Evolutionary conservation across 2,329 filamentous ascomycete genomes (phyloP), one percentile per base, ranked within the genome.

Genomic region (Paracoccidioides brasiliensis): DNA sequence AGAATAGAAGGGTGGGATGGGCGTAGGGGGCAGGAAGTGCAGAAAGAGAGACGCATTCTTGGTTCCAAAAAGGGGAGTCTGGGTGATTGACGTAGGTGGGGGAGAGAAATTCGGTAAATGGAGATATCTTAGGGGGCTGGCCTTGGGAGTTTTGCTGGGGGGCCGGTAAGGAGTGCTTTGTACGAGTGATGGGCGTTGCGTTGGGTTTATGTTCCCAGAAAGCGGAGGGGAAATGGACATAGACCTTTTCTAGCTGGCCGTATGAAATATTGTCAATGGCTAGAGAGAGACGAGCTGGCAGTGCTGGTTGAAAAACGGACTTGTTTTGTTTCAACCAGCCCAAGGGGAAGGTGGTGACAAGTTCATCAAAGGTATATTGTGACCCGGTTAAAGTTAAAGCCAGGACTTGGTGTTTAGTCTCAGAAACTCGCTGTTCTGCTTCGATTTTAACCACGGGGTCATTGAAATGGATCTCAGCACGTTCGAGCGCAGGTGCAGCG

Each of bases 1-100:
- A 95, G 77, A 95, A 95, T 32, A 95, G 79, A 3, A 95, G 77
- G 0, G 88, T 94, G 6, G 90, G 86, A 57, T 95, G 89, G 0
- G 84, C 78, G 52, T 74, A 76, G 1, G 72, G 64, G 0, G 65
- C 62, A 0, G 80, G 76, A 2, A 94, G 76, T 1, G 84, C 81
- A 44, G 85, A 83, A 28, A 95, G 78, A 56, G 91, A 90, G 56
- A 94, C 77, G 54, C 82, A 80, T 71, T 91, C 85, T 68, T 88
- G 85, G 59, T 83, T 81, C 87, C 88, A 93, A 57, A 76, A 70
- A 5, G 77, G 63, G 1, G 82, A 79, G 61, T 86, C 85, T 1
- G 81, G 79, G 52, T 78, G 72, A 0, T 73, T 59, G 0, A 83
- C 78, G 67, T 95, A 94, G 15, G 49, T 14, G 2, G 89, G 89